phyloP scores from a whole-genome alignment of 441 rosid genomes.

The Sinapis alba region DNA sequence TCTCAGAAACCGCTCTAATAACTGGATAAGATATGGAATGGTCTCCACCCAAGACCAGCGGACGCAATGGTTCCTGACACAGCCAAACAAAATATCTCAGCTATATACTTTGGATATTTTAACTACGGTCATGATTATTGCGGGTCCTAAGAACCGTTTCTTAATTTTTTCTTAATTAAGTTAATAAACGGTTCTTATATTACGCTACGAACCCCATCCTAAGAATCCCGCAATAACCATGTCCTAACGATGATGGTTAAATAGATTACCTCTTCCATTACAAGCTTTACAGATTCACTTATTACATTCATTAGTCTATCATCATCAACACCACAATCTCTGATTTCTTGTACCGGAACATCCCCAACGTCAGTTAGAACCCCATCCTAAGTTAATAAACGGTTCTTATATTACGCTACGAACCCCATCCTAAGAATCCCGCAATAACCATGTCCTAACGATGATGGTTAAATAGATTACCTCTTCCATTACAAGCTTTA shows the following conservation, averaged over 20 bases:
- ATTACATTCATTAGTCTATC: conserved; percentile 91
- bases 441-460: too few relatives aligned
- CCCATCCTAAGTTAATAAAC: too few relatives aligned
- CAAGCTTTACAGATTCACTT: conserved; percentile 81
- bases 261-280: conserved; percentile 78
- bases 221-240: too few relatives aligned
- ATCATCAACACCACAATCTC: conserved; percentile 95
- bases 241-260: too few relatives aligned
- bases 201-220: too few relatives aligned
- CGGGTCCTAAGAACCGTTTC: too few relatives aligned
- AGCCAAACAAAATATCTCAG: not conserved
- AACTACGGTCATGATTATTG: too few relatives aligned
- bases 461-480: conserved; percentile 23
- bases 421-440: too few relatives aligned
- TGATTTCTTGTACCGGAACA: conserved; percentile 96
- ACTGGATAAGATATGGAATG: conserved; percentile 96
- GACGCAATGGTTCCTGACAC: conserved; percentile 79
- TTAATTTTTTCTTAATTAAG: too few relatives aligned
- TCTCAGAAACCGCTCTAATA: conserved; percentile 92
- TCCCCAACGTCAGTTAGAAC: conserved; percentile 97
- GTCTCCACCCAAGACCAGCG: conserved; percentile 94
- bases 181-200: too few relatives aligned
- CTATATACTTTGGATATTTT: not conserved
- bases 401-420: too few relatives aligned
- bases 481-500: conserved; percentile 94